Base-by-base conservation (phyloP, 495 filamentous ascomycete genomes). In the Pyrenopolyporus hunteri region DNA sequence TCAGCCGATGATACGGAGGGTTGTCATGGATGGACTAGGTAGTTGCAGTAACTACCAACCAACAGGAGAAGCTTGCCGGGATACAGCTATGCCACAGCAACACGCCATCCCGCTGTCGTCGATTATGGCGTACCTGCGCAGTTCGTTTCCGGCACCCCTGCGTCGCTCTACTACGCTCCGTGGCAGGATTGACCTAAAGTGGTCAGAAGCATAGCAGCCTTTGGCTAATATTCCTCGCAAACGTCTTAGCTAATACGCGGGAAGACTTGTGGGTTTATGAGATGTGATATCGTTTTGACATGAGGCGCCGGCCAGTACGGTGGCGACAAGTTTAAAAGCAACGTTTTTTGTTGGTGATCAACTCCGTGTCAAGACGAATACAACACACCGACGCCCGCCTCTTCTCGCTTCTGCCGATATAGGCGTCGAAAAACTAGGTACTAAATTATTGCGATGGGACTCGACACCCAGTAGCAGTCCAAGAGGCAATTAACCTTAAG, bases 301-400 rank as follows among this genome's bases (percentile, higher is more conserved):
- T 46, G 57, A 61, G 57, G 17, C 45, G 42, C 51, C 57, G 39
- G 45, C 63, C 63, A 60, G 57, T 66, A 51, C 46, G 51, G 45
- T 60, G 51, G 31, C 42, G 57, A 66, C 57, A 66, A 66, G 62
- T 65, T 60, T 42, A 65, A 61, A 66, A 66, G 63, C 63, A 57
- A 66, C 57, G 51, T 57, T 48, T 57, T 48, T 51, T 45, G 8
- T 33, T 29, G 52, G 25, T 52, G 63, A 66, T 66, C 63, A 36
- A 57, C 51, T 52, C 51, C 57, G 14, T n/a, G 51, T 48, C 52
- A 61, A 52, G 50, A 53, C 57, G 23, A 49, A 66, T 61, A 33
- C 39, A 40, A 66, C 63, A 59, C 57, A 57, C 45, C 47, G 51
- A 57, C 31, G 46, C 45, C 51, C 23, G 40, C 44, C 47, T 20